Base-by-base conservation (phyloP, 2,329 filamentous ascomycete species). In the Apiospora saccharicola region DNA sequence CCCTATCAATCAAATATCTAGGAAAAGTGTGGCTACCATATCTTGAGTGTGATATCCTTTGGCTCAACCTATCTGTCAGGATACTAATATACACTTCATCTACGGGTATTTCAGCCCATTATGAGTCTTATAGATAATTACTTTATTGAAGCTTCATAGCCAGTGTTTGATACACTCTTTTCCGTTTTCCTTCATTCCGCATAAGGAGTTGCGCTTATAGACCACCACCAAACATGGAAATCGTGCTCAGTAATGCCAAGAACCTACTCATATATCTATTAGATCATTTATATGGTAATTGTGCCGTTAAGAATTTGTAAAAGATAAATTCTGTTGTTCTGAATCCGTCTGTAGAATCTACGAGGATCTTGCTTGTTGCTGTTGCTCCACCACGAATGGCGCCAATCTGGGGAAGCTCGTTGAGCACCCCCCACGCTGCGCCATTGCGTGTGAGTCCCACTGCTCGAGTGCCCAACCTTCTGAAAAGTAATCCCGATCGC, bases 331-430 rank as follows among this genome's bases (percentile, higher is more conserved):
- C 8, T 10, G 37, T 14, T 57, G 16, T 16, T 4, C 19, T 34
- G 14, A 2, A 34, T 34, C 14, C 16, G 30, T 34, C 16, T 57
- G 6, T 19, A 10, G 16, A 19, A 16, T 57, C 16, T 37, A 16
- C 53, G 53, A 61, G 53, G 53, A 64, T 64, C 19, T 64, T 64
- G 57, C 57, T 64, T 64, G 57, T 41, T n/a, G 19, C 57, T 64
- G 30, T 22, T 41, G 4, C 57, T 24, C 57, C 57, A 64, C 57
- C 19, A 37, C 34, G 19, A 64, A n/a, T 37, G 34, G 34, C 30
- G 34, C n/a, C 57, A 64, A 64, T 41, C 57, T 64, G 57, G 57
- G 57, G 57, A 64, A 64, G 8, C 19, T 13, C 22, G 37, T 24
- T 64, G 34, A 34, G 22, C 53, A 47, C 30, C 30, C 57, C 19